Percentiles rank a stretch among this genome's conserved stretches.
Evolutionary conservation across 1,284 basidiomycete genomes (phyloP).

Genomic region (Fomitopsis pinicola): DNA sequence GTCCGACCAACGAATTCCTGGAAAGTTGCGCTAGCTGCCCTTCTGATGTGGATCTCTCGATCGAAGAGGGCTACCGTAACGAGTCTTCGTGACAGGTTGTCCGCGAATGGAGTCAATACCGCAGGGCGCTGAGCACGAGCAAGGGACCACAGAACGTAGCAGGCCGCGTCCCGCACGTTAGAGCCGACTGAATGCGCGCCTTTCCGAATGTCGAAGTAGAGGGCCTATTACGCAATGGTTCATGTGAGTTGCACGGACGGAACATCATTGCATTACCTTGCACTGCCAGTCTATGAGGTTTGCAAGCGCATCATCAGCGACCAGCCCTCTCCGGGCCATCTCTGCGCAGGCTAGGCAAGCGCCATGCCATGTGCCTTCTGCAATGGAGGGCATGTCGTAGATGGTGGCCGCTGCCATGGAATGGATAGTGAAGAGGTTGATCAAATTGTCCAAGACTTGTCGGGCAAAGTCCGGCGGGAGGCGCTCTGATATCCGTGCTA

Average conservation of each 20-base stretch:
- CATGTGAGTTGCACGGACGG: not conserved
- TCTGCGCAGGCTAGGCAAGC: slow-evolving; percentile 92
- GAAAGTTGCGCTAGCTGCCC: slow-evolving; percentile 96
- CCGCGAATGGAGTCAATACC: slow-evolving; percentile 60
- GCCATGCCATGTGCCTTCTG: slow-evolving; percentile 93
- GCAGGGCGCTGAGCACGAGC: slow-evolving; percentile 71
- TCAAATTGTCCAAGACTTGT: slow-evolving; percentile 80
- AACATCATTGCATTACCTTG: slow-evolving; percentile 45
- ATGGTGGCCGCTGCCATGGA: slow-evolving; percentile 54
- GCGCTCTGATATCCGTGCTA: slow-evolving; percentile 82
- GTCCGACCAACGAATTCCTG: slow-evolving; percentile 96
- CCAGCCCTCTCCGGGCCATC: slow-evolving; percentile 78
- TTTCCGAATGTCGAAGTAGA: slow-evolving; percentile 90
- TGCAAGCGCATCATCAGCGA: slow-evolving; percentile 53
- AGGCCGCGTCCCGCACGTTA: slow-evolving; percentile 91
- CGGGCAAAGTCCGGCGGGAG: slow-evolving; percentile 72
- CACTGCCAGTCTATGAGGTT: slow-evolving; percentile 74
- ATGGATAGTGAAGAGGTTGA: slow-evolving; percentile 68
- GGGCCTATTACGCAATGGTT: slow-evolving; percentile 50
- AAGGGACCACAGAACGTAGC: slow-evolving; percentile 94
- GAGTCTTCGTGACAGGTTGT: slow-evolving; percentile 65
- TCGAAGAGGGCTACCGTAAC: slow-evolving; percentile 84
- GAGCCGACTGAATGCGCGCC: slow-evolving; percentile 92
- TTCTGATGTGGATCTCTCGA: slow-evolving; percentile 91
- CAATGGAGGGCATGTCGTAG: slow-evolving; percentile 70